Evolutionary conservation across 1,284 basidiomycete species (phyloP).

Genomic region (Tilletia indica): DNA sequence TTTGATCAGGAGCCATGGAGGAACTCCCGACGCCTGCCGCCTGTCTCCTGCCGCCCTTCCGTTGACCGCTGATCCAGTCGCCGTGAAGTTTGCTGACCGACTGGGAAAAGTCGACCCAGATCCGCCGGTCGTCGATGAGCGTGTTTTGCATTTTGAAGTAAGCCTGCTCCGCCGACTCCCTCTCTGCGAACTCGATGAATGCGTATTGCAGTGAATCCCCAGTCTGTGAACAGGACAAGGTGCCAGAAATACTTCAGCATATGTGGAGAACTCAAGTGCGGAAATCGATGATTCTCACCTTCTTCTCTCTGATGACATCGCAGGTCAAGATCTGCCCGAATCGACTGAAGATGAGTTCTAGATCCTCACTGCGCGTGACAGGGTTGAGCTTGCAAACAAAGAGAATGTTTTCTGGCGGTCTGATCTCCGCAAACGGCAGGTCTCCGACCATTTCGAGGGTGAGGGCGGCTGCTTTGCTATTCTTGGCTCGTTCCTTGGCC

Average conservation of each 20-base stretch:
- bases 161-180: constrained; percentile 83
- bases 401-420: constrained; percentile 95
- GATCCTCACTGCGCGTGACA: constrained; percentile 89
- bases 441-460: constrained; percentile 99
- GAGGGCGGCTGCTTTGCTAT: constrained; percentile 85
- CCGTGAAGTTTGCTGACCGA: constrained; percentile 70
- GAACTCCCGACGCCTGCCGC: background rate
- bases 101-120: constrained; percentile 88
- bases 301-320: constrained; percentile 93
- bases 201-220: constrained; percentile 97
- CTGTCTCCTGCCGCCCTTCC: constrained; percentile 40
- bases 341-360: constrained; percentile 93
- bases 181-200: constrained; percentile 95
- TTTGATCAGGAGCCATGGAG: too few species aligned
- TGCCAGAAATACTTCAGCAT: background rate
- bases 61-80: constrained; percentile 52
- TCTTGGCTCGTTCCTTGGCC: constrained; percentile 72
- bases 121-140: constrained; percentile 93
- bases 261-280: too few species aligned
- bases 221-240: constrained; percentile 58
- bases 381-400: constrained; percentile 99
- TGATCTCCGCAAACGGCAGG: constrained; percentile 93
- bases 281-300: constrained; percentile 45
- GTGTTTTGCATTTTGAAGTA: constrained; percentile 99
- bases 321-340: constrained; percentile 95